Evolutionary conservation across 129 eudicot genomes (phyloP), one percentile per base, ranked within the genome.

Genomic region (carrot (Daucus carota)): DNA sequence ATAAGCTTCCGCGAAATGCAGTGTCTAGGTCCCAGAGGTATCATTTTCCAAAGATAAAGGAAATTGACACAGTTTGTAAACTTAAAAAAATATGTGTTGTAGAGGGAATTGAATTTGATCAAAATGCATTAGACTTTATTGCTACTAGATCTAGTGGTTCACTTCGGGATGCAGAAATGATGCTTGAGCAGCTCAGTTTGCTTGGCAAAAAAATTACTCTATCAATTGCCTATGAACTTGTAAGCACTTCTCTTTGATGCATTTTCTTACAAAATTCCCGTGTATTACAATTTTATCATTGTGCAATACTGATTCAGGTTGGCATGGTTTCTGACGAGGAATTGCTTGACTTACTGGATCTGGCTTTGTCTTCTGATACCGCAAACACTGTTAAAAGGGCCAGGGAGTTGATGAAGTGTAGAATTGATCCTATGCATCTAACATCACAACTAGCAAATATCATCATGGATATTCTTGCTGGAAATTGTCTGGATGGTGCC

Each of bases 291-390:
- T n/a, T 69, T 57, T 72, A n/a, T 40, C 68, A 31, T 66, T 62
- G 43, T 67, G 36, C 74, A 74, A 15, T 44, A 22, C 42, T 83
- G 50, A 28, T 79, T 70, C 90, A 95, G 97, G 84, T 85, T 84
- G 99, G 99, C 81, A 87, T 86, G 74, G 96, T 95, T 82, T 95
- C 96, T 72, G 95, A 95, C 80, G 97, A 91, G 76, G 95, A 95
- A 78, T 81, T 95, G 85, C 86, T 92, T n/a, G 92, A 92, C 84
- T 86, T 95, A 65, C 87, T 95, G 66, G 86, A 88, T 77, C 86
- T 95, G 73, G 94, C 99, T 63, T 78, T 95, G 77, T 95, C 99
- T 45, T 84, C 95, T 17, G 97, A 92, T 82, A 90, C 96, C 70
- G 80, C 96, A 72, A 89, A 86, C 73, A 95, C 97, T 43, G 94